Conservation (phyloP, 148 eudicot species). For the Pharnaceum exiguum region DNA sequence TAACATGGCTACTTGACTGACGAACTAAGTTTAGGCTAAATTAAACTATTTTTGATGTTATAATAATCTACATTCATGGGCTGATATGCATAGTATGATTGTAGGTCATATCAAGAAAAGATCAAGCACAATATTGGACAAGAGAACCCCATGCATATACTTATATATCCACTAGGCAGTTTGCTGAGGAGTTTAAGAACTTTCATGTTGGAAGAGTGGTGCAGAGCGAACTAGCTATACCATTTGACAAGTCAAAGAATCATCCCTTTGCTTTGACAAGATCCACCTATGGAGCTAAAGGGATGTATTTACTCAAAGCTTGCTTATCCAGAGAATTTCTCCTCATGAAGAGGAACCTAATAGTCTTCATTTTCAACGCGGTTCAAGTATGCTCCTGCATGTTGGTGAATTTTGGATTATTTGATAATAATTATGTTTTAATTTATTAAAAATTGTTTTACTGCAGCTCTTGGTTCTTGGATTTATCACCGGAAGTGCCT, state of each 20-base stretch:
- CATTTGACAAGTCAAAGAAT: slow-evolving; percentile 30
- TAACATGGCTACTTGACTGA: too few relatives aligned
- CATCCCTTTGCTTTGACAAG: slow-evolving; percentile 33
- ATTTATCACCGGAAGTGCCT: slow-evolving; percentile 46
- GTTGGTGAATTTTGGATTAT: too few relatives aligned
- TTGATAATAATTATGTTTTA: neutral
- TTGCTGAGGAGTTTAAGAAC: slow-evolving; percentile 24
- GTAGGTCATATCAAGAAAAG: slow-evolving; percentile 39
- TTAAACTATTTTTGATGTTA: too few relatives aligned
- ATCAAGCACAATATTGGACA: slow-evolving; percentile 41
- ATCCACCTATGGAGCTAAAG: slow-evolving; percentile 46
- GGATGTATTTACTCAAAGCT: slow-evolving; percentile 45
- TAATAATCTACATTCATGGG: neutral
- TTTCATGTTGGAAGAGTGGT: slow-evolving; percentile 32
- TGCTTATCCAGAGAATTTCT: slow-evolving; percentile 55
- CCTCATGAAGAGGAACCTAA: slow-evolving; percentile 50
- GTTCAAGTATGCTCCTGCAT: slow-evolving; percentile 13
- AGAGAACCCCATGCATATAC: slow-evolving; percentile 23
- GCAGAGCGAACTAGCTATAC: slow-evolving; percentile 22
- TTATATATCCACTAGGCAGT: slow-evolving; percentile 27
- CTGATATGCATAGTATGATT: neutral
- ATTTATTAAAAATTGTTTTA: neutral
- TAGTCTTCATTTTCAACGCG: slow-evolving; percentile 47
- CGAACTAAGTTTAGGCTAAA: too few relatives aligned
- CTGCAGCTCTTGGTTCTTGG: slow-evolving; percentile 47